Percentiles rank a stretch among this genome's conserved stretches.
Evolutionary conservation across 352 stramenopile genomes (phyloP).

Genomic region (Pythium utonaiense): DNA sequence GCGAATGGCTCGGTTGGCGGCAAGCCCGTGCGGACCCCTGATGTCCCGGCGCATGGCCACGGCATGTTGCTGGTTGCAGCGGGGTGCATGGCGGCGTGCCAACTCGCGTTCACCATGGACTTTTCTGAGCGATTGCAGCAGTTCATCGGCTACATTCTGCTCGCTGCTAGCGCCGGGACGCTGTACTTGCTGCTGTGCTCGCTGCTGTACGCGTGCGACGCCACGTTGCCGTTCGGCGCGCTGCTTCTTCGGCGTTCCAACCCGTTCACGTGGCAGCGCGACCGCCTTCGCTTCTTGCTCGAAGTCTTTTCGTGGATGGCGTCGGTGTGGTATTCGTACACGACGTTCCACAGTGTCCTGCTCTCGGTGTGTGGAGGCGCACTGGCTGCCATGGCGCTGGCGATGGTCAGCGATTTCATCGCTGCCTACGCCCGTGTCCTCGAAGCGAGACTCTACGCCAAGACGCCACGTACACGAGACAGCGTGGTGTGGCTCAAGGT

Average conservation of each 20-base stretch:
- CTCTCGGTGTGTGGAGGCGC: slow-evolving; percentile 46
- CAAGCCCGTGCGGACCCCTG: not conserved
- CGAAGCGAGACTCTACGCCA: slow-evolving; percentile 36
- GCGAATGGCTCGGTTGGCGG: not conserved
- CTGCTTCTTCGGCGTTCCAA: slow-evolving; percentile 53
- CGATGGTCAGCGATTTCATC: slow-evolving; percentile 52
- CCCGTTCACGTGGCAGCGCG: slow-evolving; percentile 43
- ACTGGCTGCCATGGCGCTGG: slow-evolving; percentile 34
- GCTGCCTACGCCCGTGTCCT: slow-evolving; percentile 52
- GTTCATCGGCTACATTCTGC: slow-evolving; percentile 48
- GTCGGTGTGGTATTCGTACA: slow-evolving; percentile 69
- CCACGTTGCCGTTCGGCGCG: slow-evolving; percentile 30
- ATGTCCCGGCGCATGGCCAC: slow-evolving; percentile 5
- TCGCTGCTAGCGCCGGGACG: slow-evolving; percentile 42
- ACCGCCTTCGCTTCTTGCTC: slow-evolving; percentile 56
- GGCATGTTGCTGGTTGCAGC: slow-evolving; percentile 32
- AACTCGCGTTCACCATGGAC: slow-evolving; percentile 26
- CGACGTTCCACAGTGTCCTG: slow-evolving; percentile 37
- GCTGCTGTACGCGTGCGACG: slow-evolving; percentile 24
- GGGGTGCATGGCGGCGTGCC: slow-evolving; percentile 26
- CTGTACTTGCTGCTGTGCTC: slow-evolving; percentile 53
- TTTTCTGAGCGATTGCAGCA: slow-evolving; percentile 41
- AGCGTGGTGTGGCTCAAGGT: slow-evolving; percentile 68
- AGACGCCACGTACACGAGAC: slow-evolving; percentile 30
- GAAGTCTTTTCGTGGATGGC: slow-evolving; percentile 75